Base-by-base conservation (phyloP, 73 alveolate genomes). In the Stentor coeruleus region DNA sequence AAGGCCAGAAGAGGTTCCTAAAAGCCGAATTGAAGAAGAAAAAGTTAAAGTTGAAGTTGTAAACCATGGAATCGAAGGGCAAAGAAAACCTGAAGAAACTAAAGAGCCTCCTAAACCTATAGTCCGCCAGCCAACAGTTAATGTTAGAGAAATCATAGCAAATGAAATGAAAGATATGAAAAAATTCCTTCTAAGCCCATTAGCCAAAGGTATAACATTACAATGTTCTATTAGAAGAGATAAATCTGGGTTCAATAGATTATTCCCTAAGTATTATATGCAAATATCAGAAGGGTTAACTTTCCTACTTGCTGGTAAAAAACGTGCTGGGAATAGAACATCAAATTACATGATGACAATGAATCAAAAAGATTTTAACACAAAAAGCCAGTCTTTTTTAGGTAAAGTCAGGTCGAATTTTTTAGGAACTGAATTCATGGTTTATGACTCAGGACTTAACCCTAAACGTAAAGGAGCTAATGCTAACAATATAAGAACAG, bases 341-440 rank as follows among this genome's bases (percentile, higher is more conserved):
- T 87, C 96, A 30, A 92, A 94, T 82, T 94, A 94, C 37, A 57
- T 94, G 91, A 86, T 94, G 28, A 81, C 97, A 0, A 59, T 87
- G 59, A 90, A 90, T 59, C 92, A 93, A 75, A 86, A 85, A 3
- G 94, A 94, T 14, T 42, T 92, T 76, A 81, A 85, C 41, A 87
- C 75, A 73, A 89, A 88, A 31, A 82, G 94, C 2, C 83, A 76
- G 59, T 92, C 90, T 6, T 92, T 81, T 81, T 59, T 92, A 2
- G 98, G 97, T 3, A 94, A 94, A 81, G 91, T 94, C 39, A 88
- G 98, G 73, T 89, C 97, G 6, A 94, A 94, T 83, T 94, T 94
- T 88, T 81, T 94, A 66, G 98, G 98, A 38, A 94, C 98, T 4
- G 98, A 94, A 82, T 94, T 94, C 72, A 74, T 59, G 11, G 77